Conservation (phyloP, 345 rosid genomes). For the Heritiera littoralis region DNA sequence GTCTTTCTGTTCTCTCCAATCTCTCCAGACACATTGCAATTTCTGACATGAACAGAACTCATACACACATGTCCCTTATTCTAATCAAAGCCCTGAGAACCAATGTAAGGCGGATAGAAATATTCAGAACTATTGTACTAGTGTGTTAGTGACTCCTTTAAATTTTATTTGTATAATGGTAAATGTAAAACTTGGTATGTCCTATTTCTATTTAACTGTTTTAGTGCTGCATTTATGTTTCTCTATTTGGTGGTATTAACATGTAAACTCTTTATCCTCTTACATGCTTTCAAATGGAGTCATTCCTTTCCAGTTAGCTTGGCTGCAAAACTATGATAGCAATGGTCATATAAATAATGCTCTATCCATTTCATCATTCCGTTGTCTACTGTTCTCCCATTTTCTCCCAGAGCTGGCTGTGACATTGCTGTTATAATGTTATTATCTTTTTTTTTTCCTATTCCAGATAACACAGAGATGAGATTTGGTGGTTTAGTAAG, state of each 20-base stretch:
- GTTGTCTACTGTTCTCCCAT: not conserved
- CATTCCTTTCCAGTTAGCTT: not conserved
- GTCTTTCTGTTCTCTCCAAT: not conserved
- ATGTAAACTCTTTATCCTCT: not conserved
- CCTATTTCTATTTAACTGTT: not conserved
- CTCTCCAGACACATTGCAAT: not conserved
- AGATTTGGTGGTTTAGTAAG: constrained; percentile 81
- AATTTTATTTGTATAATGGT: not conserved
- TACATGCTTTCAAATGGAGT: not conserved
- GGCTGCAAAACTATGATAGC: not conserved
- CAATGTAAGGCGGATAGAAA: not conserved
- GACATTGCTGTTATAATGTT: not conserved
- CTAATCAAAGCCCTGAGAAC: not conserved
- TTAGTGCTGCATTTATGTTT: not conserved
- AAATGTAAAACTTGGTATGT: not conserved
- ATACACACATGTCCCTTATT: not conserved
- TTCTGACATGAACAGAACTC: not conserved
- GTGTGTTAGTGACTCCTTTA: not conserved
- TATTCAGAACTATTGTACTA: not conserved
- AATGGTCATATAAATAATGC: not conserved
- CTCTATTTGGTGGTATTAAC: not conserved
- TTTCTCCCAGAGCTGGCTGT: not conserved
- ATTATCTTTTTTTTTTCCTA: not conserved
- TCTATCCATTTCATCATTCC: not conserved
- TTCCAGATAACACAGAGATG: constrained; percentile 72